Base-by-base conservation (phyloP, 2,329 filamentous ascomycete genomes). In the Aspergillus pseudotamarii region DNA sequence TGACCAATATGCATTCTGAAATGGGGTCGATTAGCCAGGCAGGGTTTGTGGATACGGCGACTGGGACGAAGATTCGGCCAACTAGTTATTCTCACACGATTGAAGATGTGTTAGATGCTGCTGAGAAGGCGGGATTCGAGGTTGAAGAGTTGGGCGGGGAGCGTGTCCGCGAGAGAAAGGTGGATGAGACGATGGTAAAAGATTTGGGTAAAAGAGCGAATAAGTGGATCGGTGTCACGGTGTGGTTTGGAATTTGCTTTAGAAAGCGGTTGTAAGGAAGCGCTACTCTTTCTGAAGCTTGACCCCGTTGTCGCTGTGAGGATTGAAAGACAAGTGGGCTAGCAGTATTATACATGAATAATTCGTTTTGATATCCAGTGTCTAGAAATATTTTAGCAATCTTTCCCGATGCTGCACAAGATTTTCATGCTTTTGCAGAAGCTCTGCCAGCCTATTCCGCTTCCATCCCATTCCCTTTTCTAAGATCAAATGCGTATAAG, bases 401-500 rank as follows among this genome's bases (percentile, higher is more conserved):
- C 86, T 83, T 67, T 87, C 79, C 60, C 86, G 82, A 80, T 94
- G 91, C 71, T 77, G 79, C 62, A 91, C 85, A 66, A 97, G 81
- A 69, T 88, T 89, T 8, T 82, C 80, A 69, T 88, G 85, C 62
- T 80, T 80, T 58, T 75, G 77, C 62, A 96, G 73, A 57, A 86
- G 79, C 60, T 85, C 82, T 16, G 77, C 81, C 58, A 96, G 79
- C 59, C 83, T 81, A 64, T 84, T 84, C 61, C 91, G 87, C 63
- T 80, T 81, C 91, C 91, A 94, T 1, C 79, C 81, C 67, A 93
- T 72, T 2, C 71, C 72, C 38, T 88, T 84, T 64, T 91, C 88
- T 58, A 96, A 79, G 58, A 98, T 82, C 57, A 96, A 81, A 76
- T 96, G 88, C 0, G 92, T 94, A 77, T 97, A 99, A 4, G 93